Evolutionary conservation across 257 asterid genomes (phyloP), one percentile per base, ranked within the genome.

Genomic region (Forsythia suspensa): DNA sequence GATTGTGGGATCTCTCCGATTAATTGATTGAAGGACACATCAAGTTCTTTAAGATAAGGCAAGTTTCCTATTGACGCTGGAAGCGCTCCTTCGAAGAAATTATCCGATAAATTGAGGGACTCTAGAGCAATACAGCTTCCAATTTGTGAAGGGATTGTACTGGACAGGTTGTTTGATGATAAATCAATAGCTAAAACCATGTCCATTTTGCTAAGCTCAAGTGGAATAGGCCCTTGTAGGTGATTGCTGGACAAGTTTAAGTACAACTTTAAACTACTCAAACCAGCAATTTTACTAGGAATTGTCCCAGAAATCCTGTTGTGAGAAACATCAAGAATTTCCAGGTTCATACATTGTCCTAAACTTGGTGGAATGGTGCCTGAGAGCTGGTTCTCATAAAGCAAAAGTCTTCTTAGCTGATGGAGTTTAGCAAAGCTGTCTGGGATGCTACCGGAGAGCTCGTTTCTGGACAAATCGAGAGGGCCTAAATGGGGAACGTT

Each of bases 181-280:
- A 94, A 79, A 81, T 94, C 98, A 75, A 94, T 82, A 18, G 92
- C 92, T 70, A 90, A 59, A 3, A 94, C 94, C 97, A 90, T 92
- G 77, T 90, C 92, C 96, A 92, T 89, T 78, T 94, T 92, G 41
- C 95, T 85, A n/a, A 94, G 86, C 89, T 90, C 97, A n/a, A 91
- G 20, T 0, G 97, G 98, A 12, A 94, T 87, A 5, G 73, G 84
- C 3, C 98, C 97, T 13, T 83, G 81, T 76, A 93, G 76, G 68
- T 72, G 79, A 79, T 91, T 93, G 75, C 88, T 80, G 5, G 98
- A 94, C 63, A 92, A 78, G 88, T 94, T 94, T 74, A 94, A 78
- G 81, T 89, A 90, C 42, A 92, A 70, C 83, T 89, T 92, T 85
- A 92, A 78, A 66, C 95, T 89, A 40, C 80, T 85, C 84, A 94